Evolutionary conservation across 768 basidiomycete genomes (phyloP), one percentile per base, ranked within the genome.

Genomic region (Candolleomyces efflorescens): DNA sequence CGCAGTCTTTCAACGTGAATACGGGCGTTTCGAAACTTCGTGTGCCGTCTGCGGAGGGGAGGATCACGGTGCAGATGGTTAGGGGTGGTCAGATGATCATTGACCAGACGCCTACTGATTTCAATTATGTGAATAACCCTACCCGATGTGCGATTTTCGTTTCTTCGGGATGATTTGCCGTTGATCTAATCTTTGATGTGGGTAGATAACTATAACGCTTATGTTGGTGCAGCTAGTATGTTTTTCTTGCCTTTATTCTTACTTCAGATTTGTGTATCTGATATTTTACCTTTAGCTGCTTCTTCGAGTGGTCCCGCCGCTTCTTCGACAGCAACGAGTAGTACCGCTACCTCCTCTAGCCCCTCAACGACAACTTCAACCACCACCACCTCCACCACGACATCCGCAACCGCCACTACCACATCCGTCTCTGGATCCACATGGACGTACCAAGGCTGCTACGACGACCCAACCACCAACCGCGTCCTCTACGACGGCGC

Each of bases 181-280:
- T 60, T 56, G 70, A 66, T 39, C 32, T 26, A 45, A 32, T n/a
- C n/a, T n/a, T n/a, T n/a, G n/a, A 52, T 62, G 6, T 23, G 17
- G 27, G 48, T 23, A 75, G 85, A 87, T 67, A 87, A 87, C 63
- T 87, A 79, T 68, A 89, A 86, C 64, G 83, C 78, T 0, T 86
- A 77, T 66, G 82, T 81, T 39, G 81, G 82, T n/a, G 73, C 73
- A 54, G 78, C 77, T 5, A 68, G 77, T 77, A 55, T 57, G 73
- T 69, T 22, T 46, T 32, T 52, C 39, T 18, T 22, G 13, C n/a
- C 24, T 20, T 43, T 43, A 12, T 6, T 44, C 22, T 20, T 47
- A 6, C 36, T 27, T 46, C 32, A 27, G 20, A 13, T 32, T 37
- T n/a, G 46, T 3, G 26, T 12, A 23, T 38, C 36, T 41, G 13